Evolutionary conservation across 1,139 yeast species (phyloP), one percentile per base, ranked within the genome.

Genomic region (Saccharomycopsis crataegensis): DNA sequence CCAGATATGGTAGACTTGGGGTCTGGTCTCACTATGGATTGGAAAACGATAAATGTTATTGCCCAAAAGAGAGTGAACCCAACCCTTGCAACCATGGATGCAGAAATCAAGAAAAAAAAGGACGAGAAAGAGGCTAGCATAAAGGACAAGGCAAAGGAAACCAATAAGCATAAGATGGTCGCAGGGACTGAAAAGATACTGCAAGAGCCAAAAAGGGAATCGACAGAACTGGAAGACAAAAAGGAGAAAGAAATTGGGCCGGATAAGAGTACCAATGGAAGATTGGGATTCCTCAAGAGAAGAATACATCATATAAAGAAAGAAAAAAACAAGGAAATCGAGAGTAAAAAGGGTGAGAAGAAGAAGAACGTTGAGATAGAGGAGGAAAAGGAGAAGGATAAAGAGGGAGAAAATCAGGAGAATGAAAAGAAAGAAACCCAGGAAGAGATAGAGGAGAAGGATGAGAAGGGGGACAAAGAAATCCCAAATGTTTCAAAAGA

Each of bases 51-150:
- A 58, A 85, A 86, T 59, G 77, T 77, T 53, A 80, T 93, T 73
- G 98, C 98, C 12, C 72, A 82, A 55, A 77, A 82, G 52, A 76
- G 88, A 64, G 96, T 91, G 56, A 76, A 79, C 58, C 98, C 98
- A 9, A 91, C 90, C 12, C 72, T 91, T 64, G 75, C 73, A 49
- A 94, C 89, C 68, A 82, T 93, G 62, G 75, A 78, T 62, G 72
- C 75, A 53, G 83, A 86, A 67, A 95, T 94, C 14, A 75, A 72
- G 37, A 75, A 8, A 7, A 11, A 42, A 38, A 48, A n/a, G n/a
- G 17, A 22, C 28, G 28, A 22, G 28, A 22, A 22, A 22, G 4
- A 22, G 28, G 28, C 28, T 22, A 22, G 28, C 28, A 22, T 3
- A 4, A 2, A 22, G 28, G 28, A 22, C 4, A 22, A 22, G 28